Evolutionary conservation across 2,329 filamentous ascomycete species (phyloP), one percentile per base, ranked within the genome.

Genomic region (Dactylellina haptotyla): DNA sequence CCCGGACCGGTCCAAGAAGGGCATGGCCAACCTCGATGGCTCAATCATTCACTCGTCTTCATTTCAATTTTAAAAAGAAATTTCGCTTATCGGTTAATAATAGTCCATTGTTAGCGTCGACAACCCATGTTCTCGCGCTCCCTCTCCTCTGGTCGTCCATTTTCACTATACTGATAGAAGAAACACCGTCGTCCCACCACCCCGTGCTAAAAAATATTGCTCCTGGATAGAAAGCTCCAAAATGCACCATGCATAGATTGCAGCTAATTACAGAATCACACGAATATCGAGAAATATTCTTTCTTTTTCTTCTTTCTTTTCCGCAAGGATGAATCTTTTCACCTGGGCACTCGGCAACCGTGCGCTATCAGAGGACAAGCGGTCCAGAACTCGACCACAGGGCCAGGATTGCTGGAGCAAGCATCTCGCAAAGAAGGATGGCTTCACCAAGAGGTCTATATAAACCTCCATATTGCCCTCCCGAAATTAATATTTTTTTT

Each of bases 21-120:
- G 67, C 43, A 72, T 64, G 53, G 66, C 51, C 32, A 65, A 16
- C 58, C 65, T 45, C 45, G 43, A 43, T 41, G 20, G 30, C 23
- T 37, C 53, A 20, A 14, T 34, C 48, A 56, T 8, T 23, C 20
- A n/a, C 23, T 37, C 10, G 9, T 5, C 30, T 46, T 56, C n/a
- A 20, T 53, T 59, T 53, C 48, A 66, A 62, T 73, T 66, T 54
- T 51, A 46, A 70, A 72, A 66, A 66, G 69, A 66, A 73, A 73
- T 73, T 73, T 66, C 69, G 61, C 69, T 66, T 73, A 73, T 73
- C 61, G 56, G 69, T 58, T 73, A 66, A 66, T 73, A 61, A 53
- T 72, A 65, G 51, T 14, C 46, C 61, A 25, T 34, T 65, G n/a
- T 61, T 34, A 58, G 51, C 12, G 50, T 50, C 51, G 30, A 30